Base-by-base conservation (phyloP, 805 yeast species). In the Yamadazyma endophytica region DNA sequence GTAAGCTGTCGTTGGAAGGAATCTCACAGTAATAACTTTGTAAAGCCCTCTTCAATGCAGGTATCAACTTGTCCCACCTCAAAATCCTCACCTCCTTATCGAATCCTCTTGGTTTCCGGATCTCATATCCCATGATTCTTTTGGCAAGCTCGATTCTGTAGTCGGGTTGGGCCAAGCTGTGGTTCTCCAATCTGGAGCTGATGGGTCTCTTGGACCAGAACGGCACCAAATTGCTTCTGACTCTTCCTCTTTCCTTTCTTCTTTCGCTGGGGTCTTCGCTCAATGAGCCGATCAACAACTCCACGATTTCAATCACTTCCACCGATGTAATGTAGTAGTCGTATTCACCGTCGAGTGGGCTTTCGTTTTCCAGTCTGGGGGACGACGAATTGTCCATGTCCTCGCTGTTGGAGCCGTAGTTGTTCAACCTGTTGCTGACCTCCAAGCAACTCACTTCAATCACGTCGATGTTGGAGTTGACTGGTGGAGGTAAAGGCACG, bases 31-130 rank as follows among this genome's bases (percentile, higher is more conserved):
- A 78, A 47, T 79, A 79, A 48, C 82, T 73, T 52, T 76, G 82
- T 36, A 79, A 55, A 6, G 83, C 85, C 48, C 84, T 67, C 49
- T 61, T 67, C 36, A 79, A 60, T 17, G 84, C 83, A 2, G 80
- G 76, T 4, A 64, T 68, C 33, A 79, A 58, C 38, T 68, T 74
- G 30, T 68, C 74, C 84, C 84, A 78, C 34, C 69, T 64, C 39
- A 78, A 52, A 26, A 79, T 77, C 27, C 83, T 55, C 21, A 79
- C 82, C 43, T 77, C 82, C 53, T 78, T 79, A 47, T 78, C 83
- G 52, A 78, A 77, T 1, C 82, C 82, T 44, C 84, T 61, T 17
- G 84, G 85, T 43, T 75, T 77, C 44, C 82, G 64, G 18, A 64
- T 56, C 36, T 73, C 77, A 49, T 79, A 79, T 13, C 71, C 70